phyloP scores from a whole-genome alignment of 345 rosid species.

The thale cress (Arabidopsis thaliana) region DNA sequence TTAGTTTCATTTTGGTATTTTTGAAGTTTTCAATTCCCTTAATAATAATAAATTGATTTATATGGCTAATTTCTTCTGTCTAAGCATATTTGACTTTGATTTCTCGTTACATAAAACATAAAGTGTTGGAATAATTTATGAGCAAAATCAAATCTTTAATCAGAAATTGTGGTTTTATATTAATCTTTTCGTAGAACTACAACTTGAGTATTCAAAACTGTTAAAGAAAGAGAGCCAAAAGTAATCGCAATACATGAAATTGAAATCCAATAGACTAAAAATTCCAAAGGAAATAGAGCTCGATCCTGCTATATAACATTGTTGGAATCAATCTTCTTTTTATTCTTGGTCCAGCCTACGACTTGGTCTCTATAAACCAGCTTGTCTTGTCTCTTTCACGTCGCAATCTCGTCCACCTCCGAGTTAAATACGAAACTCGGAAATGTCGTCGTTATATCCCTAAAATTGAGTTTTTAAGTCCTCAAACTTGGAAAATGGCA shows the following conservation, averaged over 20 bases:
- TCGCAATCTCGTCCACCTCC: slow-evolving; percentile 90
- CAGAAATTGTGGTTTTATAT: slow-evolving; percentile 6
- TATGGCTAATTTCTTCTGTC: neutral
- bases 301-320: slow-evolving; percentile 18
- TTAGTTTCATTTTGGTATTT: neutral
- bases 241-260: neutral
- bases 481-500: neutral
- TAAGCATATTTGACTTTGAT: neutral
- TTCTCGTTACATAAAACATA: neutral
- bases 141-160: neutral
- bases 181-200: slow-evolving; percentile 21
- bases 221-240: neutral
- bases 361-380: slow-evolving; percentile 23
- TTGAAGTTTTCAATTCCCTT: neutral
- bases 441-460: slow-evolving; percentile 95
- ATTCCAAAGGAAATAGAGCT: slow-evolving; percentile 1
- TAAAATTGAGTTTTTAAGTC: slow-evolving; percentile 33
- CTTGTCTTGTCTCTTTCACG: slow-evolving; percentile 48
- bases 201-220: slow-evolving; percentile 19
- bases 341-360: slow-evolving; percentile 30
- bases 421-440: slow-evolving; percentile 97
- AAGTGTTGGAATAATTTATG: neutral
- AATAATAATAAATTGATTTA: neutral
- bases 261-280: slow-evolving; percentile 11
- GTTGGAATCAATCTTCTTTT: slow-evolving; percentile 16